Conservation (phyloP, 768 basidiomycete genomes). For the Phanerochaete sordida region DNA sequence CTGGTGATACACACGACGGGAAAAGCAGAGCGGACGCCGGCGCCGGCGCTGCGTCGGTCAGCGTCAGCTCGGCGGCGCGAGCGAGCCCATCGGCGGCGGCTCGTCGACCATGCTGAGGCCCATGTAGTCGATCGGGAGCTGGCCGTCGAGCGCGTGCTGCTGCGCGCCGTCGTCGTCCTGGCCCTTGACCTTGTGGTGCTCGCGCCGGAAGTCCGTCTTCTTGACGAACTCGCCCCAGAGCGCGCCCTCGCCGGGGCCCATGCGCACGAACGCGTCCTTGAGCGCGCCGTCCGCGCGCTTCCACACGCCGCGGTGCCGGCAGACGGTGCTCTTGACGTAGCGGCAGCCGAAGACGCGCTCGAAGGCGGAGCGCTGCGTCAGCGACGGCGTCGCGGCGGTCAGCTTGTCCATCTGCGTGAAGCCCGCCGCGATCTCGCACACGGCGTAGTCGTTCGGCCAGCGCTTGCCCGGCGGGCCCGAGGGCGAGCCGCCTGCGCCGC, state of each 20-base stretch:
- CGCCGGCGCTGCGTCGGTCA: neutral
- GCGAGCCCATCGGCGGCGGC: slow-evolving; percentile 1
- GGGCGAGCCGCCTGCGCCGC: slow-evolving; percentile 34
- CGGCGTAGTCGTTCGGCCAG: slow-evolving; percentile 77
- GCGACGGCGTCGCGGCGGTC: slow-evolving; percentile 31
- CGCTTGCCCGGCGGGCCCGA: slow-evolving; percentile 65
- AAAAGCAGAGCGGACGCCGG: neutral
- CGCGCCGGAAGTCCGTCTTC: slow-evolving; percentile 29
- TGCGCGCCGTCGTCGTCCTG: slow-evolving; percentile 2
- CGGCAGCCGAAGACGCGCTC: slow-evolving; percentile 68
- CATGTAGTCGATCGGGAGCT: neutral
- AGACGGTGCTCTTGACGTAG: slow-evolving; percentile 73
- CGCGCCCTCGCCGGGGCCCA: slow-evolving; percentile 55
- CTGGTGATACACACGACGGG: neutral
- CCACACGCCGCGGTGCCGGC: slow-evolving; percentile 69
- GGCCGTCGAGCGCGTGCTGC: neutral
- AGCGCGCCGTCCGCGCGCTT: slow-evolving; percentile 47
- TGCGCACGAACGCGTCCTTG: slow-evolving; percentile 47
- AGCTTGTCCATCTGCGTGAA: slow-evolving; percentile 49
- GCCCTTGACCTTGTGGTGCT: slow-evolving; percentile 39
- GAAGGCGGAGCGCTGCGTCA: slow-evolving; percentile 65
- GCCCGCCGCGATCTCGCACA: slow-evolving; percentile 58
- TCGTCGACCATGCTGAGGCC: neutral
- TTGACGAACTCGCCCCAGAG: slow-evolving; percentile 71
- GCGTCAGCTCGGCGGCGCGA: neutral